Evolutionary conservation across 805 yeast species (phyloP), one percentile per base, ranked within the genome.

Genomic region (Barnettozyma vustinii): DNA sequence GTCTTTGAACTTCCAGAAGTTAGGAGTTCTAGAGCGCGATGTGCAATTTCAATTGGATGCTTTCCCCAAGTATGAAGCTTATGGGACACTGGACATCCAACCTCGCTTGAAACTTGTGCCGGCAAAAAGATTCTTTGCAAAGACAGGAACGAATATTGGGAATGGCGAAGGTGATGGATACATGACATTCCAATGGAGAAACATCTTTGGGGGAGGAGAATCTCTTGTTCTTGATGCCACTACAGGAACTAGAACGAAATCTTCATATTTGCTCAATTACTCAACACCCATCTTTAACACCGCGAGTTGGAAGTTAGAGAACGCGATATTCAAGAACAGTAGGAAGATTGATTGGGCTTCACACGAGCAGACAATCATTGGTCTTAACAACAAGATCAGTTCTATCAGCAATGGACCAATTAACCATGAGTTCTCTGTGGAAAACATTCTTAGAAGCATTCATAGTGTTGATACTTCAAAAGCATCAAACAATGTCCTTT

Each of bases 111-210:
- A 65, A 33, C 44, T 72, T 10, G 37, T 55, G 5, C 91, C 92
- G 0, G 77, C 77, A 4, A 88, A 88, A 56, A 76, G 77, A 55
- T 85, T 90, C 57, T 75, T 78, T 51, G 91, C 96, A 46, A 87
- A 86, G 58, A 87, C 97, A 1, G 99, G 99, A 4, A 94, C 98
- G 2, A 91, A 90, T 65, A 79, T 94, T 8, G 98, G 98, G 2
- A 92, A 94, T 62, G 96, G 96, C 30, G 98, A 94, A 70, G 99
- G 97, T 27, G 94, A 87, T 61, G 98, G 97, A 1, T 90, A 91
- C 61, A 74, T 89, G 42, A 83, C 87, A 30, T 79, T 91, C 48
- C 90, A 81, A 64, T 70, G 73, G 50, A 65, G 74, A 40, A 84
- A 84, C 59, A 68, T 77, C 9, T 75, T 83, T 54, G 89, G 87